Evolutionary conservation across 495 filamentous ascomycete genomes (phyloP).

Genomic region (Pyrenopolyporus hunteri): DNA sequence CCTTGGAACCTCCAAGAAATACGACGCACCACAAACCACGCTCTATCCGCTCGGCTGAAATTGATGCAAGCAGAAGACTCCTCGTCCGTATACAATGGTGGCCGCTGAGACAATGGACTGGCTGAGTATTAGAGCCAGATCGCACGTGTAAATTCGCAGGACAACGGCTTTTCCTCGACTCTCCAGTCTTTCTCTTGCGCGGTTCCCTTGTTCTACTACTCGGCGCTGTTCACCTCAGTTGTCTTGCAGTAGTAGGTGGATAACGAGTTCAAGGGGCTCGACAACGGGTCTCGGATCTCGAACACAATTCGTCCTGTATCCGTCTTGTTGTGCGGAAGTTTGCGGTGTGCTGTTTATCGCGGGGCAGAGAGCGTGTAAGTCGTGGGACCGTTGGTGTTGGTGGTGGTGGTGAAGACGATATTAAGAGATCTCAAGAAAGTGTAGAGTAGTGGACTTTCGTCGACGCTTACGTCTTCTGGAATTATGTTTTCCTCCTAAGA

Average conservation of each 20-base stretch:
- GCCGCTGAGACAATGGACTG: not conserved
- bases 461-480: slow-evolving; percentile 26
- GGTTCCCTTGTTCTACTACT: too few relatives aligned
- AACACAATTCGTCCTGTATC: too few relatives aligned
- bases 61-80: too few relatives aligned
- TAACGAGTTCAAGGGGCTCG: too few relatives aligned
- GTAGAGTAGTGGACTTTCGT: not conserved
- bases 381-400: not conserved
- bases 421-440: too few relatives aligned
- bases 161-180: not conserved
- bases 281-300: too few relatives aligned
- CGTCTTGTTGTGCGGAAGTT: too few relatives aligned
- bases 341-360: too few relatives aligned
- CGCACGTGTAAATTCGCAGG: not conserved
- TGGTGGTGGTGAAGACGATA: not conserved
- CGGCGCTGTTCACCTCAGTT: too few relatives aligned
- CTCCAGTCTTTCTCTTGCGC: not conserved
- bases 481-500: slow-evolving; percentile 23
- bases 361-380: slow-evolving; percentile 2
- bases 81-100: too few relatives aligned
- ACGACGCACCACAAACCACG: not conserved
- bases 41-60: slow-evolving; percentile 25
- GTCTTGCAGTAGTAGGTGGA: too few relatives aligned
- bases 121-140: not conserved
- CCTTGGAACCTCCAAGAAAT: too few relatives aligned